Conservation (phyloP, 257 asterid genomes). For the Haberlea rhodopensis region DNA sequence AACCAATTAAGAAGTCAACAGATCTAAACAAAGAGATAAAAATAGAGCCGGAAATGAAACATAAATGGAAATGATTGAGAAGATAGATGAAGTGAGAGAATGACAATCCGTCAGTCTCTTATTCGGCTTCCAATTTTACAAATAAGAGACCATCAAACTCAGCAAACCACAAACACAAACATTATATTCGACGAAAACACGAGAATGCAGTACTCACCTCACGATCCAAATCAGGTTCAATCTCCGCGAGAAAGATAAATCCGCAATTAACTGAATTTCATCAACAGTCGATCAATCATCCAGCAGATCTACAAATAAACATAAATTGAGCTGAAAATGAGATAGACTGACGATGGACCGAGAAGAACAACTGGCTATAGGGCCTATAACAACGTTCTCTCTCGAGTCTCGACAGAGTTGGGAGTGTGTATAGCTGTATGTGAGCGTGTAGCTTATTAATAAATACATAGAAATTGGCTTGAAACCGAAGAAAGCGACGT, state of each 20-base stretch:
- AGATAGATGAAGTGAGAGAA: no score
- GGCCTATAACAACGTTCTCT: slow-evolving; percentile 28
- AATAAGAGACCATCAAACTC: background rate
- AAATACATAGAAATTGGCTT: background rate
- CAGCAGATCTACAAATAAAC: slow-evolving; percentile 30
- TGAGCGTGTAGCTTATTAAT: slow-evolving; percentile 28
- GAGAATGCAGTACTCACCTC: slow-evolving; percentile 34
- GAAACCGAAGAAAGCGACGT: background rate
- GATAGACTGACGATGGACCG: slow-evolving; percentile 15
- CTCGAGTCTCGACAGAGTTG: slow-evolving; percentile 23
- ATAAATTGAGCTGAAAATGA: slow-evolving; percentile 18
- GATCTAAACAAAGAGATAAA: no score
- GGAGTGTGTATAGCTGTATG: slow-evolving; percentile 33
- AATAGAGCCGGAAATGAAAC: no score
- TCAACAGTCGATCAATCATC: slow-evolving; percentile 18
- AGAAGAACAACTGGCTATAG: slow-evolving; percentile 29
- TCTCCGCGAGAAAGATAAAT: slow-evolving; percentile 4
- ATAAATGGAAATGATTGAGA: no score
- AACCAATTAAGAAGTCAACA: no score
- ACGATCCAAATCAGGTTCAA: slow-evolving; percentile 28
- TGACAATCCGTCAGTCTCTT: no score
- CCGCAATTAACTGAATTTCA: slow-evolving; percentile 8
- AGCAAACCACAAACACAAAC: background rate
- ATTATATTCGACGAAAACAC: background rate
- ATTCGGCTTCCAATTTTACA: background rate